Evolutionary conservation across 495 filamentous ascomycete species (phyloP).

Genomic region (Letharia lupina): DNA sequence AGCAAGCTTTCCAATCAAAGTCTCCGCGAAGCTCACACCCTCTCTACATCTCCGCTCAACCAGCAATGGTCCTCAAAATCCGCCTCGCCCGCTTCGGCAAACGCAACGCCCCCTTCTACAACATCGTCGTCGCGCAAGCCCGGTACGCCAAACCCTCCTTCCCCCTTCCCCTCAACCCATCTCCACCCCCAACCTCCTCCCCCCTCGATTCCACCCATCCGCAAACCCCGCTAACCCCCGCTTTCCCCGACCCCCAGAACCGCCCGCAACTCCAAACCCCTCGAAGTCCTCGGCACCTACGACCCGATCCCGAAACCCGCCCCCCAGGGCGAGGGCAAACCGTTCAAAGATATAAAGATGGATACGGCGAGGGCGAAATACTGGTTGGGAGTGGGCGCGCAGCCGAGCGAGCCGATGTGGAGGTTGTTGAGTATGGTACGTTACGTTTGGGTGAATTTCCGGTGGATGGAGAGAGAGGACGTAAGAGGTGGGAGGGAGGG

Average conservation of each 20-base stretch:
- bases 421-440: constrained; percentile 73
- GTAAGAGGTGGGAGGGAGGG: constrained; percentile 11
- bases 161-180: not conserved
- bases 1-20: not conserved
- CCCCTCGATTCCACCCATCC: not conserved
- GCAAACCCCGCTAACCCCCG: constrained; percentile 1
- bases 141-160: constrained; percentile 47
- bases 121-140: constrained; percentile 94
- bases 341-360: constrained; percentile 82
- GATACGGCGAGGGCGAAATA: constrained; percentile 77
- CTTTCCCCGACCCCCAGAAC: constrained; percentile 38
- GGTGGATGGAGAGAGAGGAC: not conserved
- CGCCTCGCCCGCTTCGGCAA: constrained; percentile 91
- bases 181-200: not conserved
- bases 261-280: constrained; percentile 72
- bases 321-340: constrained; percentile 49
- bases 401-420: constrained; percentile 85
- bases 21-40: not conserved
- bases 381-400: constrained; percentile 94
- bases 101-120: constrained; percentile 80
- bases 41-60: not conserved
- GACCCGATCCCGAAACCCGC: constrained; percentile 76
- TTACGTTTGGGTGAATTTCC: not conserved
- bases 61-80: constrained; percentile 80
- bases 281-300: constrained; percentile 95